Conservation (phyloP, 1,284 basidiomycete species). For the Laetiporus sulphureus region DNA sequence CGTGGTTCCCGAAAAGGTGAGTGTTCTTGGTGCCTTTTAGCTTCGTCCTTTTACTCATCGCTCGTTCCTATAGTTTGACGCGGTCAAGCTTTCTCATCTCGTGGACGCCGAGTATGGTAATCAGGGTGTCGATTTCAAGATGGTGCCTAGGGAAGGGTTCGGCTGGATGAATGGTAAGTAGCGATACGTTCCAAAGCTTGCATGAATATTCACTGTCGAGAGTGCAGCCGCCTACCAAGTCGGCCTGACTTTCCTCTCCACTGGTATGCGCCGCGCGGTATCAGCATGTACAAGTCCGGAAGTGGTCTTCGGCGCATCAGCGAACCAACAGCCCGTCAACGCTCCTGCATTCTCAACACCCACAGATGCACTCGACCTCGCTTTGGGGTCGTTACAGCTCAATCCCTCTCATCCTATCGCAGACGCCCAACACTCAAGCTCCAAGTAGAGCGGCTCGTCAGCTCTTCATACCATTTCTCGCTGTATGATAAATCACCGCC, state of each 20-base stretch:
- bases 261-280: constrained; percentile 91
- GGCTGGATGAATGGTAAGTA: constrained; percentile 89
- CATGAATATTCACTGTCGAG: constrained; percentile 1
- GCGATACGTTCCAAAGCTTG: background rate
- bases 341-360: constrained; percentile 31
- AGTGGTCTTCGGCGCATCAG: constrained; percentile 68
- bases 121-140: constrained; percentile 96
- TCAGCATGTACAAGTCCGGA: constrained; percentile 90
- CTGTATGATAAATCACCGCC: constrained; percentile 3
- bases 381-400: constrained; percentile 53
- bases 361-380: constrained; percentile 61
- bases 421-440: background rate
- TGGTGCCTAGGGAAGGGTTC: constrained; percentile 94
- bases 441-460: no score
- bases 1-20: constrained; percentile 92
- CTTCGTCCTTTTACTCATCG: background rate
- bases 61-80: constrained; percentile 67
- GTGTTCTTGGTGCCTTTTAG: background rate
- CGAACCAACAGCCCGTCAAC: constrained; percentile 28
- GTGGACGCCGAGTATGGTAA: constrained; percentile 99
- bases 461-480: no score
- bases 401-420: constrained; percentile 8
- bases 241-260: constrained; percentile 90
- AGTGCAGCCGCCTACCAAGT: constrained; percentile 84
- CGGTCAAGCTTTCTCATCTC: constrained; percentile 89